These are phyloP conservation scores for Rachicladosporium sp. DNA, from an alignment of 2,329 filamentous ascomycete genomes.

Conservation along the genomic window DNA sequence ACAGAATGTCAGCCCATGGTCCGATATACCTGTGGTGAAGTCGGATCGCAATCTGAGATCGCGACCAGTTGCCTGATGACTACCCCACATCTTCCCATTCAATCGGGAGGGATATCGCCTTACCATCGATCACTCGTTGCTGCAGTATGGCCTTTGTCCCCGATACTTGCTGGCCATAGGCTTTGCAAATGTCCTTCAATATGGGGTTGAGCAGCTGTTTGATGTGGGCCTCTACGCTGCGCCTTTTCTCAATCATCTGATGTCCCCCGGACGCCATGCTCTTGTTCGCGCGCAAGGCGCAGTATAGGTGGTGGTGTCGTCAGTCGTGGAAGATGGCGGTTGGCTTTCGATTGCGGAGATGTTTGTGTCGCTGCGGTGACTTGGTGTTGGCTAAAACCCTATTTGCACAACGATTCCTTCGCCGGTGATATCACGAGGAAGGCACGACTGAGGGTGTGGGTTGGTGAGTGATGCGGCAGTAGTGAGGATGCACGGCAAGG, in stretches of 20 bases:
- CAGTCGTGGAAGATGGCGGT: not conserved
- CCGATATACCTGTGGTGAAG: constrained; percentile 10
- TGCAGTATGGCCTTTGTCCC: constrained; percentile 81
- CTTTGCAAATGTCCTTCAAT: constrained; percentile 63
- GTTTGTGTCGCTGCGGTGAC: not conserved
- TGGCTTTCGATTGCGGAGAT: not conserved
- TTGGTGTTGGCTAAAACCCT: not conserved
- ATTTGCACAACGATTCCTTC: not conserved
- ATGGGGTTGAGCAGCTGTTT: constrained; percentile 51
- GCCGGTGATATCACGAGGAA: not conserved
- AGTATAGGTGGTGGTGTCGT: not conserved
- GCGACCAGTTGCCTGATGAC: too few species aligned
- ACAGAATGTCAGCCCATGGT: not conserved
- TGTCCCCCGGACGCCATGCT: constrained; percentile 23
- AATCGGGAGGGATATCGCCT: constrained; percentile 6
- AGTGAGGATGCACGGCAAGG: too few species aligned
- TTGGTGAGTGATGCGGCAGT: too few species aligned
- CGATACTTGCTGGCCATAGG: constrained; percentile 61
- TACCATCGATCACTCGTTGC: constrained; percentile 63
- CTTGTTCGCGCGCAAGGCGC: constrained; percentile 1
- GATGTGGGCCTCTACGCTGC: constrained; percentile 17
- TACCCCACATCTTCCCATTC: too few species aligned
- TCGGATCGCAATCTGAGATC: not conserved
- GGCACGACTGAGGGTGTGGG: not conserved
- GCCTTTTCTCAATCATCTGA: constrained; percentile 27